Base-by-base conservation (phyloP, 768 basidiomycete genomes). In the Boletus fagicola region DNA sequence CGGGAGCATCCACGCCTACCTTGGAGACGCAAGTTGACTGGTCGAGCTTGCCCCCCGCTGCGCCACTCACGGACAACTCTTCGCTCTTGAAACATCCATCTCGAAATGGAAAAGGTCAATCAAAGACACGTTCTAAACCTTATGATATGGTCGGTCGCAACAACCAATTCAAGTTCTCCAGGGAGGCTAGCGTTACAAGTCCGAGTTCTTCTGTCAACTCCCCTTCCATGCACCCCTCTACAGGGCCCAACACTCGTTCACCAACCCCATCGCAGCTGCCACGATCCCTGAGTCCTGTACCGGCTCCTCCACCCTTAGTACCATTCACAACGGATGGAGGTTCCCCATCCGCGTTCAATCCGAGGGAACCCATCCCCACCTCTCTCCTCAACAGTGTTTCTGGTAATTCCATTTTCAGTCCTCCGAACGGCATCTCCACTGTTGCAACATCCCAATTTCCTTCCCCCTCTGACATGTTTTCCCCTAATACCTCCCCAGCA, bases 41-140 rank as follows among this genome's bases (percentile, higher is more conserved):
- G 86, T 69, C 79, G 15, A 76, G 75, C 63, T 64, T 74, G 18
- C 63, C 71, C 10, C 46, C 56, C 15, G 45, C 39, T 43, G 60
- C 61, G 13, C 59, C 66, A 38, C 57, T 64, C 18, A 50, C 58
- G 1, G 79, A 80, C 13, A 62, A 61, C 30, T 68, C 75, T 42
- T 76, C 77, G 7, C 76, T 78, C 11, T 75, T 77, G 28, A 86
- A 82, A 64, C 77, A 81, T 56, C 80, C 65, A 33, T 49, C 65
- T 42, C 74, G 77, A 56, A 73, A 71, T 45, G 74, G 81, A 64
- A 83, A 80, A 57, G 77, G 80, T 28, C 67, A 70, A 26, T 61
- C 64, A 12, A 86, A 83, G 69, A 84, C 81, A 58, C 83, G 90
- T 30, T 78, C 81, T 4, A 92, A 90, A 68, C 88, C 88, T 4